A percentile compares a stretch with the other conserved stretches of the same genome.
These are phyloP conservation scores for Casuarina equisetifolia DNA, from an alignment of 306 rosid species.

Conservation along the genomic window DNA sequence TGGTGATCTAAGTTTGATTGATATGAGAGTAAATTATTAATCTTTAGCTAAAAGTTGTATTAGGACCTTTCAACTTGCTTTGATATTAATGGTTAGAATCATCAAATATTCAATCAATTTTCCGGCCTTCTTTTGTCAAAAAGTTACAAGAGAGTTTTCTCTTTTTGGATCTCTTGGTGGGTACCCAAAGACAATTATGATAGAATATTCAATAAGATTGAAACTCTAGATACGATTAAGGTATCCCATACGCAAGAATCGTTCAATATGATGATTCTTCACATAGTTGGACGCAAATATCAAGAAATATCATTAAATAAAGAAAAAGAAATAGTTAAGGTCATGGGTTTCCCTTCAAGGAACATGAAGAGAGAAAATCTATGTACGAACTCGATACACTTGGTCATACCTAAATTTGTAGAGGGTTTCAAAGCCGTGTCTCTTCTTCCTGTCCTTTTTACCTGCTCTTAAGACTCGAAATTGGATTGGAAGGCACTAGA, in stretches of 20 bases:
- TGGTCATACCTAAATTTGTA: not conserved
- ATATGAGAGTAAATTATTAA: too few relatives aligned
- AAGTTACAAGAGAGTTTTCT: too few relatives aligned
- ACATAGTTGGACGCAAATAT: too few relatives aligned
- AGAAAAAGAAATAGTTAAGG: not conserved
- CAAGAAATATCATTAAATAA: too few relatives aligned
- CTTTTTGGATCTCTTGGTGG: not conserved
- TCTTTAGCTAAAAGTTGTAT: too few relatives aligned
- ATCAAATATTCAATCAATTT: not conserved
- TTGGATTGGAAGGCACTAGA: conserved; percentile 4
- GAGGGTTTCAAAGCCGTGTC: not conserved
- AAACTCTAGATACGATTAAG: not conserved
- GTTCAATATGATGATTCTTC: not conserved
- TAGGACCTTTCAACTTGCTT: too few relatives aligned
- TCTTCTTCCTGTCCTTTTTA: not conserved
- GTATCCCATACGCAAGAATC: not conserved
- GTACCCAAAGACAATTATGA: not conserved
- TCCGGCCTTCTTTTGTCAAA: not conserved
- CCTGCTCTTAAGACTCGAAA: not conserved
- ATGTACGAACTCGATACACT: not conserved
- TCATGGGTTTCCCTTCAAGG: not conserved
- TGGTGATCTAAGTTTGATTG: too few relatives aligned
- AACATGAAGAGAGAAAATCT: not conserved
- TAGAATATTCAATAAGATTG: too few relatives aligned
- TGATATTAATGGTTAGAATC: too few relatives aligned